phyloP scores from a whole-genome alignment of 768 basidiomycete species.

The Nevesoporus exiguus region DNA sequence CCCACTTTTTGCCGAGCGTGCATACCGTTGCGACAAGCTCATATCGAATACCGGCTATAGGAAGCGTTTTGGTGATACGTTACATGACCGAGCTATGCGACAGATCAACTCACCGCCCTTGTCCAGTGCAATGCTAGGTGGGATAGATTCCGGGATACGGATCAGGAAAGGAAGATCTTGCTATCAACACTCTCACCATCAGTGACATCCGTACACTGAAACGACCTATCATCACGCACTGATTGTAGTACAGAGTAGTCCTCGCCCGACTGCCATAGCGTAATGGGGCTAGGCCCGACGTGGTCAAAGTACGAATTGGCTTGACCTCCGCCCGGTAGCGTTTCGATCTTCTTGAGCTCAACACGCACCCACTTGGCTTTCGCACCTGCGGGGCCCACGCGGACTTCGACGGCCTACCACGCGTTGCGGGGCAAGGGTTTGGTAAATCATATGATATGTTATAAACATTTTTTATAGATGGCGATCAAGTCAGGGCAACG shows the following conservation, averaged over 20 bases:
- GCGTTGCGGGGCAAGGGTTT: not conserved
- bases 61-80: not conserved
- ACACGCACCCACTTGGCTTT: constrained; percentile 92
- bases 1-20: constrained; percentile 80
- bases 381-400: constrained; percentile 66
- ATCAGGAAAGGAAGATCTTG: constrained; percentile 89
- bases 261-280: constrained; percentile 53
- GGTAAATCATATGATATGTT: not conserved
- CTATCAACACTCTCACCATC: constrained; percentile 34
- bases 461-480: not conserved
- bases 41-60: constrained; percentile 76
- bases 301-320: constrained; percentile 74
- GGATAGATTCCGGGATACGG: constrained; percentile 88
- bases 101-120: constrained; percentile 51
- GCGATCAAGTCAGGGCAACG: not conserved
- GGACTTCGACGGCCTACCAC: constrained; percentile 80
- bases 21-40: constrained; percentile 88
- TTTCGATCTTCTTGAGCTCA: constrained; percentile 89
- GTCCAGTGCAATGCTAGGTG: constrained; percentile 79
- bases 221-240: constrained; percentile 37
- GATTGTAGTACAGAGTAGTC: constrained; percentile 29
- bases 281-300: constrained; percentile 78
- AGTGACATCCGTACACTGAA: constrained; percentile 2
- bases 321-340: constrained; percentile 65
- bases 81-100: not conserved